Evolutionary conservation across 768 basidiomycete species (phyloP).

Genomic region (Hygrocybe punicea): DNA sequence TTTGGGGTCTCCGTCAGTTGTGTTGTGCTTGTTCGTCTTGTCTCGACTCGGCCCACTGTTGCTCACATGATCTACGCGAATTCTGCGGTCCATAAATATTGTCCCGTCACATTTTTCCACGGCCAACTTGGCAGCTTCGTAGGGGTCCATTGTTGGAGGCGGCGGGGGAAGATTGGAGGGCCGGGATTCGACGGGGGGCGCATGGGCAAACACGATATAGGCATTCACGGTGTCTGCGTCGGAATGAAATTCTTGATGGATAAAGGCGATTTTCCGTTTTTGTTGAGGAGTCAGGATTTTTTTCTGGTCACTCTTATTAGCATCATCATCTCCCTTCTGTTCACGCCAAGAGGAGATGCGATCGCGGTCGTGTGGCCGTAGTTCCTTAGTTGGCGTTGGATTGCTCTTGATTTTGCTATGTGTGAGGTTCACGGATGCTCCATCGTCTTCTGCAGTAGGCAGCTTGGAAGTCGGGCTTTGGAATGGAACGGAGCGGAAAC

Average conservation of each 20-base stretch:
- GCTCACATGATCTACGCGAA: conserved; percentile 73
- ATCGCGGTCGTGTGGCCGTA: conserved; percentile 52
- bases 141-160: conserved; percentile 55
- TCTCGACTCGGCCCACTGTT: conserved; percentile 17
- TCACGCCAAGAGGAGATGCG: conserved; percentile 60
- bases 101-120: conserved; percentile 65
- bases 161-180: conserved; percentile 52
- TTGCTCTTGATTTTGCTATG: conserved; percentile 22
- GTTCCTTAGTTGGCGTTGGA: conserved; percentile 24
- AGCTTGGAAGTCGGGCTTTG: conserved; percentile 71
- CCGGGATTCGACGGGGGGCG: conserved; percentile 39
- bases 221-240: conserved; percentile 75
- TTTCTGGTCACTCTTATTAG: conserved; percentile 52
- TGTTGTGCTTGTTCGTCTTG: conserved; percentile 18
- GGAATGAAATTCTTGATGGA: conserved; percentile 86
- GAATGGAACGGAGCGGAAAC: conserved; percentile 93
- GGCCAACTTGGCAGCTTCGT: conserved; percentile 60
- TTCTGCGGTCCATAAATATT: conserved; percentile 68
- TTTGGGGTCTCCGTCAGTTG: conserved; percentile 62
- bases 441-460: conserved; percentile 40
- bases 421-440: conserved; percentile 23
- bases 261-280: conserved; percentile 93
- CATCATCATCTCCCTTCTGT: conserved; percentile 43
- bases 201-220: conserved; percentile 88
- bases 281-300: conserved; percentile 73